phyloP scores from a whole-genome alignment of 108 stramenopile genomes.

The Skeletonema menzelii region DNA sequence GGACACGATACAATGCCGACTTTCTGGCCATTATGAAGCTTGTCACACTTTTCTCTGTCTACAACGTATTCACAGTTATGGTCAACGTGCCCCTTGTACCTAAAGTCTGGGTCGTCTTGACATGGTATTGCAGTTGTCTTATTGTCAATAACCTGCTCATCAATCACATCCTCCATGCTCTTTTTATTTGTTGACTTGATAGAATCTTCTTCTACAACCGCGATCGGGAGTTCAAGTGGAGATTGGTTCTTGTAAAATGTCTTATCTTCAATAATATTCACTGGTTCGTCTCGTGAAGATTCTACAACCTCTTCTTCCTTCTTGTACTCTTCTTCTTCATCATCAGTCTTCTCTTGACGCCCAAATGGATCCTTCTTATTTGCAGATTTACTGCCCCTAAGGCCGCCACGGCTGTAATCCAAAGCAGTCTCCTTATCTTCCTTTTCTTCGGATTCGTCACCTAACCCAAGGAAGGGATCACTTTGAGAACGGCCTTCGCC shows the following conservation, averaged over 20 bases:
- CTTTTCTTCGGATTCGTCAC: background rate
- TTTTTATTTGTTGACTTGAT: background rate
- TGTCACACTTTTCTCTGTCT: background rate
- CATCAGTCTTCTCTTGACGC: background rate
- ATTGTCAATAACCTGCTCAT: background rate
- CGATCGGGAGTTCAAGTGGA: background rate
- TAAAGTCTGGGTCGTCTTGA: background rate
- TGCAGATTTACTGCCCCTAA: background rate
- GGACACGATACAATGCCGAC: background rate
- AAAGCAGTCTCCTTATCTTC: background rate
- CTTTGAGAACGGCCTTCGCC: too few species aligned
- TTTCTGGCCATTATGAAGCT: background rate
- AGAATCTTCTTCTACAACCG: background rate
- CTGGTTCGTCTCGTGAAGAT: conserved; percentile 65
- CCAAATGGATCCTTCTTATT: background rate
- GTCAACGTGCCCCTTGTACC: background rate
- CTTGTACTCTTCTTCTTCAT: background rate
- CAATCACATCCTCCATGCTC: background rate
- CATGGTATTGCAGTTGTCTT: background rate
- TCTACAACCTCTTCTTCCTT: conserved; percentile 54
- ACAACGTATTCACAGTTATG: too few species aligned
- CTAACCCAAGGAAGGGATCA: background rate
- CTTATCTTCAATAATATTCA: conserved; percentile 12
- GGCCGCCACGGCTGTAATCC: background rate
- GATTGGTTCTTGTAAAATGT: conserved; percentile 3